Conservation (phyloP, 164 flowering plant genomes). For the Berberis thunbergii region DNA sequence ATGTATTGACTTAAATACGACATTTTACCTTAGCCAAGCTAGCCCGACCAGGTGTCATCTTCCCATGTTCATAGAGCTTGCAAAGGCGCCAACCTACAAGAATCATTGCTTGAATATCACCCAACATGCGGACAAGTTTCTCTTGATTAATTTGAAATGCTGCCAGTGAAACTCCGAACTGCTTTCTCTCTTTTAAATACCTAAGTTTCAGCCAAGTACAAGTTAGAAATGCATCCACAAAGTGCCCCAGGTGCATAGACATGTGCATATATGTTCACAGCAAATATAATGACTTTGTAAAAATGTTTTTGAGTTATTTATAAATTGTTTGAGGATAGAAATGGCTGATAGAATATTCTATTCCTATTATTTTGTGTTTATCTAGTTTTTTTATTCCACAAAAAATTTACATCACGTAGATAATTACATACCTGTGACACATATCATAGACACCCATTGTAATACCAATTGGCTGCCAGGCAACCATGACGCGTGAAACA, state of each 20-base stretch:
- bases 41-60: constrained; percentile 93
- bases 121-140: constrained; percentile 87
- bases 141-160: constrained; percentile 90
- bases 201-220: constrained; percentile 19
- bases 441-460: constrained; percentile 94
- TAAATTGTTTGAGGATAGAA: too few species aligned
- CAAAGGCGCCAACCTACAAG: constrained; percentile 97
- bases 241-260: too few species aligned
- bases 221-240: not conserved
- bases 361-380: too few species aligned
- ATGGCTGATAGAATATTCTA: too few species aligned
- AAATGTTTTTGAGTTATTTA: too few species aligned
- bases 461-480: constrained; percentile 97
- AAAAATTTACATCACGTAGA: not conserved
- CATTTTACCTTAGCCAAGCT: constrained; percentile 81
- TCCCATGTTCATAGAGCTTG: constrained; percentile 76
- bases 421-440: constrained; percentile 71
- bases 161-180: constrained; percentile 93
- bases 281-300: too few species aligned
- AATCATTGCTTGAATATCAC: constrained; percentile 83
- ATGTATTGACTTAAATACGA: not conserved
- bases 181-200: constrained; percentile 90
- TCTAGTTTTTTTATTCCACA: not conserved
- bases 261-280: too few species aligned
- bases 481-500: constrained; percentile 95